Conservation (phyloP, 495 filamentous ascomycete species). For the Acidomyces sp. region DNA sequence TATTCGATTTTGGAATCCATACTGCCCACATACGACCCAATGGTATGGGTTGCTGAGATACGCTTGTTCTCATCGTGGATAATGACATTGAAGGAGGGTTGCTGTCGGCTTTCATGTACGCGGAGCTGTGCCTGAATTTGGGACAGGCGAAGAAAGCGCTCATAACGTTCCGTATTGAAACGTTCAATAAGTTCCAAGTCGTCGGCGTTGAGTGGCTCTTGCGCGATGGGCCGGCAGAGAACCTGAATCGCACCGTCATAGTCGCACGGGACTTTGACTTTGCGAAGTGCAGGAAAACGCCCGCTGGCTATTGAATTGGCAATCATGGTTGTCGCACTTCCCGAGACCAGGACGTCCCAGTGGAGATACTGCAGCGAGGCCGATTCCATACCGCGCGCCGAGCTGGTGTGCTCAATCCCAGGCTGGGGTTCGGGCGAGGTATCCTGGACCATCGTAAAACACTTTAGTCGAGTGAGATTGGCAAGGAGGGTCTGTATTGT, state of each 20-base stretch:
- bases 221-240: constrained; percentile 23
- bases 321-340: constrained; percentile 54
- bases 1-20: constrained; percentile 46
- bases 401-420: constrained; percentile 37
- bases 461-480: constrained; percentile 46
- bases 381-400: constrained; percentile 58
- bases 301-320: constrained; percentile 54
- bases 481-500: constrained; percentile 72
- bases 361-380: constrained; percentile 53
- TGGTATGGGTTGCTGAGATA: constrained; percentile 32
- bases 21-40: constrained; percentile 47
- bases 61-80: constrained; percentile 37
- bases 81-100: constrained; percentile 42
- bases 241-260: constrained; percentile 24
- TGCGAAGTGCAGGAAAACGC: constrained; percentile 58
- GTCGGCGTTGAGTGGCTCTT: constrained; percentile 8
- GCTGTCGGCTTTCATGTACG: constrained; percentile 40
- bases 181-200: constrained; percentile 8
- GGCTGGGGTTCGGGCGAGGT: constrained; percentile 40
- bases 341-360: constrained; percentile 59
- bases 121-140: constrained; percentile 23
- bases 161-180: constrained; percentile 5
- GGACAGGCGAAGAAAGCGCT: constrained; percentile 15
- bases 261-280: constrained; percentile 43
- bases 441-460: constrained; percentile 60